These are phyloP conservation scores for Persicaria tinctoria DNA, from an alignment of 148 eudicot genomes.

Conservation along the genomic window DNA sequence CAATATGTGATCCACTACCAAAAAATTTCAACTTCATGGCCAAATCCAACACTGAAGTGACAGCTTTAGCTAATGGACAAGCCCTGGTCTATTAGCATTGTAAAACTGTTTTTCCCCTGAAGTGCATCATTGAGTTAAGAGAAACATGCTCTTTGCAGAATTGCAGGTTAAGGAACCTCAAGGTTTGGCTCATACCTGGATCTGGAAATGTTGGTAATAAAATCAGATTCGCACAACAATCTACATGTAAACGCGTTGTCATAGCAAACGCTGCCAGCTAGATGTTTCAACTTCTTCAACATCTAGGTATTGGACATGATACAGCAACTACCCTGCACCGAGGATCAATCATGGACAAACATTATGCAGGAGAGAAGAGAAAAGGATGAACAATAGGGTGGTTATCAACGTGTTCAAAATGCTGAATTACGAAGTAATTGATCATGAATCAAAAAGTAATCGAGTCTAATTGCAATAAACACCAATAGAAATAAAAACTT, in stretches of 20 bases:
- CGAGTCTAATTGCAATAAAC: background rate
- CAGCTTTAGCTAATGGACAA: conserved; percentile 5
- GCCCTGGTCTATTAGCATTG: conserved; percentile 5
- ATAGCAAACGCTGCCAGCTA: background rate
- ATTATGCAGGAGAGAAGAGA: background rate
- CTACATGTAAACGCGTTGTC: background rate
- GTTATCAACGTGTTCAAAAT: background rate
- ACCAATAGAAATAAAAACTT: background rate
- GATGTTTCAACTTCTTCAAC: background rate
- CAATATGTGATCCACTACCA: conserved; percentile 6
- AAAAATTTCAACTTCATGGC: background rate
- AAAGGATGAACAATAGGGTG: no score
- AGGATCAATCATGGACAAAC: background rate
- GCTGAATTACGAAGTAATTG: background rate
- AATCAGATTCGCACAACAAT: background rate
- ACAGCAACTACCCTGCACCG: background rate
- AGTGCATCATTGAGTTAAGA: background rate
- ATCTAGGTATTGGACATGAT: background rate
- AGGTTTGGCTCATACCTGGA: background rate
- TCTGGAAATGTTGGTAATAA: background rate
- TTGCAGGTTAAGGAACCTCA: background rate
- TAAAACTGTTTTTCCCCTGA: background rate
- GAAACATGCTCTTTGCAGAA: conserved; percentile 3
- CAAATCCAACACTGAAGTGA: conserved; percentile 5
- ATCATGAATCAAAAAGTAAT: background rate